Base-by-base conservation (phyloP, 2,329 filamentous ascomycete genomes). In the Chaetothyriales sp. region DNA sequence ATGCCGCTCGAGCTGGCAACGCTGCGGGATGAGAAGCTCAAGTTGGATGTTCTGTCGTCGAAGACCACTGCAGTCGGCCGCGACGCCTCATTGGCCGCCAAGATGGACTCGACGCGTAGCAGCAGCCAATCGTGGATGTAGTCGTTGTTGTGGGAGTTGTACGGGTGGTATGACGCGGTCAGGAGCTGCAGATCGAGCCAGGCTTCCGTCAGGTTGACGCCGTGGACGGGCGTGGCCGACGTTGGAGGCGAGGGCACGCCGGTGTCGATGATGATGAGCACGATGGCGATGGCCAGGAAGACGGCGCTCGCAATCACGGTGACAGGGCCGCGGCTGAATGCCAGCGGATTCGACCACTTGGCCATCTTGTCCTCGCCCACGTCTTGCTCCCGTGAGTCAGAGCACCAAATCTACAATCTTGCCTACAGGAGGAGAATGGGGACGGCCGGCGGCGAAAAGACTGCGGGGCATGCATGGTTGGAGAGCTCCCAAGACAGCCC, bases 131-230 rank as follows among this genome's bases (percentile, higher is more conserved):
- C 71, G 55, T 86, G 82, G 33, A 95, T 82, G 20, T 80, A 72
- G 60, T 95, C 89, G 65, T 95, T 97, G 54, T 79, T 75, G 54
- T 76, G 82, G 59, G 85, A 89, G 69, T 95, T 95, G 72, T 87
- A 95, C 0, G 92, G 90, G 65, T 95, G 92, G 64, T 85, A 92
- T 1, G 76, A 74, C 57, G 75, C 75, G 33, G 85, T 90, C 47
- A 98, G 75, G 51, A 75, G 71, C 55, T 88, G 80, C 29, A 98
- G 74, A 64, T 97, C 89, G 10, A 75, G 69, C 89, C 89, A 97
- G 40, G 90, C 88, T 68, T 94, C 82, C 2, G 83, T 84, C 50
- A 97, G 70, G 62, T 95, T 87, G 62, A 94, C 71, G 18, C 88
- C 89, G 7, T 71, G 63, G 40, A 77, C 77, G 5, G 70, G 70